phyloP scores from a whole-genome alignment of 345 rosid species.

The Eucalyptus sideroxylon region DNA sequence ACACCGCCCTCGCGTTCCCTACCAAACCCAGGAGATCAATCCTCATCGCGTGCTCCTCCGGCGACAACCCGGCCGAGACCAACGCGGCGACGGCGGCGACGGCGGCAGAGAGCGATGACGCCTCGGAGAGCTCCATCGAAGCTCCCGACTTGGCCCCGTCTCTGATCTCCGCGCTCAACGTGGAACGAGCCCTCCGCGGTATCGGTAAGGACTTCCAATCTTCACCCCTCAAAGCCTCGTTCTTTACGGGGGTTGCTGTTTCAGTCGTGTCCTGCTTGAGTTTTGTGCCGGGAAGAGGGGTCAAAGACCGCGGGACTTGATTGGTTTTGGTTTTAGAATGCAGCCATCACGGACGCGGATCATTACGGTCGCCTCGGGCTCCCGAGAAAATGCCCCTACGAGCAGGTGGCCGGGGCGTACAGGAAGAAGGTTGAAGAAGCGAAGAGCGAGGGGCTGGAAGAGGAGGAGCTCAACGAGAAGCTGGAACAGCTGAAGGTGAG shows the following conservation, averaged over 20 bases:
- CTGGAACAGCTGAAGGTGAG: constrained; percentile 47
- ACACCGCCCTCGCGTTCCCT: background rate
- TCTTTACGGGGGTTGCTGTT: background rate
- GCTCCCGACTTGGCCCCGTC: constrained; percentile 44
- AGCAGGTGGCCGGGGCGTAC: constrained; percentile 19
- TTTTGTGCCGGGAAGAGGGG: background rate
- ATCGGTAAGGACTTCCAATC: constrained; percentile 24
- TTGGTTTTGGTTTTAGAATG: constrained; percentile 33
- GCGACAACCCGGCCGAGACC: background rate
- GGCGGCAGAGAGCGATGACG: background rate
- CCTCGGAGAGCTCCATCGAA: constrained; percentile 42
- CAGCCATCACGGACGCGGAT: constrained; percentile 89
- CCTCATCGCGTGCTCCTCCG: background rate
- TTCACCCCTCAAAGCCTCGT: background rate
- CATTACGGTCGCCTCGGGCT: constrained; percentile 65
- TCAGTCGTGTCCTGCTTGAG: background rate
- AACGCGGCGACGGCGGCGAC: background rate
- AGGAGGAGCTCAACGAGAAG: constrained; percentile 31
- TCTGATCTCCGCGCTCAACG: constrained; percentile 61
- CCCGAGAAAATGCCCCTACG: constrained; percentile 39
- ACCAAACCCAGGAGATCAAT: background rate
- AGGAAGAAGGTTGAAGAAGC: constrained; percentile 34
- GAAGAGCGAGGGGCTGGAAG: constrained; percentile 40
- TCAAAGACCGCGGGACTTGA: background rate
- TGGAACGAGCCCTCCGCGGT: constrained; percentile 84